These are phyloP conservation scores for Aspergillus ibericus DNA, from an alignment of 2,329 filamentous ascomycete genomes.

Conservation along the genomic window DNA sequence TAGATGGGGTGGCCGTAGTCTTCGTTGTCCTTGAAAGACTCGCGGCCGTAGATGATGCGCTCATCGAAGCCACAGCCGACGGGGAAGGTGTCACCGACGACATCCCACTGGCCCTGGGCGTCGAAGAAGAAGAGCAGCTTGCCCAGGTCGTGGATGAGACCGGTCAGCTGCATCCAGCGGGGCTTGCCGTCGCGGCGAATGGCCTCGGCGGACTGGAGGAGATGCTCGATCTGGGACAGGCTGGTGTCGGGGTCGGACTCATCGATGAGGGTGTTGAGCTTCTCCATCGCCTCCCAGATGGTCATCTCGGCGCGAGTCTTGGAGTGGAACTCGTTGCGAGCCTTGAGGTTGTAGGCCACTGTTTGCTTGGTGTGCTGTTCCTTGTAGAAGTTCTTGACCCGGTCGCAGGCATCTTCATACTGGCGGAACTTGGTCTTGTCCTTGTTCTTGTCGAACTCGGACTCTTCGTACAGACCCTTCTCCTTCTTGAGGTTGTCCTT, in stretches of 20 bases:
- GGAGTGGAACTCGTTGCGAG: constrained; percentile 68
- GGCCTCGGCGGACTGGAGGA: constrained; percentile 84
- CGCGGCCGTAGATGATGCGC: constrained; percentile 76
- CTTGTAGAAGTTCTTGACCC: constrained; percentile 83
- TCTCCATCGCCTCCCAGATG: constrained; percentile 90
- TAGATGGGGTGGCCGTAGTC: constrained; percentile 72
- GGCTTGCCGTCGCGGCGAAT: constrained; percentile 71
- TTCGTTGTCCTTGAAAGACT: constrained; percentile 71
- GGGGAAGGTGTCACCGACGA: constrained; percentile 66
- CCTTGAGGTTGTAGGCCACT: constrained; percentile 74
- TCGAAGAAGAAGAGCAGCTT: constrained; percentile 58
- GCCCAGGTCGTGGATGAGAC: constrained; percentile 49
- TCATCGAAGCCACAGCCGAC: constrained; percentile 57
- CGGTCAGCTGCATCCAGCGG: constrained; percentile 51
- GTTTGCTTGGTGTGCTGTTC: constrained; percentile 64
- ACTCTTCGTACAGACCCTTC: constrained; percentile 51
- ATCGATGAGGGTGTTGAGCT: constrained; percentile 86
- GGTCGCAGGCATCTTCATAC: constrained; percentile 78
- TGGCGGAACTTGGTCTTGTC: constrained; percentile 80
- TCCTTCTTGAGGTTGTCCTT: constrained; percentile 53
- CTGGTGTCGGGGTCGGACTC: constrained; percentile 88
- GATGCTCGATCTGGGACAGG: constrained; percentile 84
- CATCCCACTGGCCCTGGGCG: constrained; percentile 88
- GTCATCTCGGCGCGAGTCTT: constrained; percentile 73
- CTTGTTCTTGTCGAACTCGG: constrained; percentile 71